Percentiles rank a stretch among this genome's conserved stretches.
phyloP scores from a whole-genome alignment of 345 rosid genomes.

The Gossypium longicalyx region DNA sequence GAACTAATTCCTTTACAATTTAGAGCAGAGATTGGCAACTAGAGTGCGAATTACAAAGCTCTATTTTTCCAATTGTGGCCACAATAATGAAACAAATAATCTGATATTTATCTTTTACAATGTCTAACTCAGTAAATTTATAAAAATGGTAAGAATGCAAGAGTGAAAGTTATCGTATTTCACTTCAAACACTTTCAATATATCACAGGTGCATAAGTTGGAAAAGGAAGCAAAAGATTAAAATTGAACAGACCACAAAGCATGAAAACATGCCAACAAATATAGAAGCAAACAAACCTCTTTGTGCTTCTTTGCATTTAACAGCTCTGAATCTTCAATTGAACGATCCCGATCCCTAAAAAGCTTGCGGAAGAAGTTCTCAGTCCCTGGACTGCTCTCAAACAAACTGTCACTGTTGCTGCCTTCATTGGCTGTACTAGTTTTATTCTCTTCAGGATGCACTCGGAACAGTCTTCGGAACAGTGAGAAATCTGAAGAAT shows the following conservation, averaged over 20 bases:
- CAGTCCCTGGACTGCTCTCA: slow-evolving; percentile 96
- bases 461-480: slow-evolving; percentile 81
- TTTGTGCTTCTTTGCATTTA: slow-evolving; percentile 67
- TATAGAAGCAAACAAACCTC: slow-evolving; percentile 43
- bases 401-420: slow-evolving; percentile 44
- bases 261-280: slow-evolving; percentile 5
- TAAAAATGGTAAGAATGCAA: background rate
- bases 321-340: slow-evolving; percentile 86
- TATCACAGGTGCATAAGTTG: background rate
- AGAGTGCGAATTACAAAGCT: background rate
- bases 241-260: slow-evolving; percentile 4
- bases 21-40: background rate
- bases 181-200: background rate
- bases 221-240: background rate
- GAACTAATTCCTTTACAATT: background rate
- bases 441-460: slow-evolving; percentile 85
- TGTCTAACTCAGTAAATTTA: background rate
- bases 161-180: background rate
- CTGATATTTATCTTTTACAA: background rate
- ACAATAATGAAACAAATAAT: background rate
- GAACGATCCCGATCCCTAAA: slow-evolving; percentile 94
- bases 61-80: background rate
- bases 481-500: slow-evolving; percentile 74
- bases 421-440: slow-evolving; percentile 46
- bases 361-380: slow-evolving; percentile 91